Conservation (phyloP, 306 rosid genomes). For the Luffa acutangula region DNA sequence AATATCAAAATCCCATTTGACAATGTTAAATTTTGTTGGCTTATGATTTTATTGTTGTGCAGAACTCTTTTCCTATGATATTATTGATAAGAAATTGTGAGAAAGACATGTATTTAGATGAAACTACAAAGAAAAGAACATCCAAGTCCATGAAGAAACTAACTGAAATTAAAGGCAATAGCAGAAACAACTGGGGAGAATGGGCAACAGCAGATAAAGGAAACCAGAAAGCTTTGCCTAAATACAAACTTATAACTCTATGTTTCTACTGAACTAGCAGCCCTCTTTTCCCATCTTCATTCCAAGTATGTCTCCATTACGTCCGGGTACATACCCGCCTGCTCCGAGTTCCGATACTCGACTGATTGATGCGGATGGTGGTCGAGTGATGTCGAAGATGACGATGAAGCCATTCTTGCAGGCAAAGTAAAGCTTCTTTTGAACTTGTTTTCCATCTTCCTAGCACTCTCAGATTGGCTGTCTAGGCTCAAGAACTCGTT, state of each 20-base stretch:
- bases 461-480: conserved; percentile 39
- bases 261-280: conserved; percentile 20
- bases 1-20: background rate
- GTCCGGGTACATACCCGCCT: conserved; percentile 65
- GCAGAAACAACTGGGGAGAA: background rate
- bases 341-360: conserved; percentile 57
- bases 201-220: conserved; percentile 9
- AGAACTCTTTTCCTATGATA: background rate
- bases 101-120: conserved; percentile 1
- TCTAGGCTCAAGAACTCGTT: conserved; percentile 92
- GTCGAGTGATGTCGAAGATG: conserved; percentile 78
- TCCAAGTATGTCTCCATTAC: conserved; percentile 89
- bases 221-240: conserved; percentile 44
- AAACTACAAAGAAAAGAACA: background rate
- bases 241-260: conserved; percentile 23
- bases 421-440: conserved; percentile 80
- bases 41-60: background rate
- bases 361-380: conserved; percentile 49
- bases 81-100: background rate
- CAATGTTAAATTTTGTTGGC: background rate
- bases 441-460: conserved; percentile 65
- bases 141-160: background rate
- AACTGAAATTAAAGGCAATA: conserved; percentile 1
- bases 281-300: conserved; percentile 25
- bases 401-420: conserved; percentile 68